These are phyloP conservation scores for Fusarium sp. DNA, from an alignment of 2,329 filamentous ascomycete species.

Conservation along the genomic window DNA sequence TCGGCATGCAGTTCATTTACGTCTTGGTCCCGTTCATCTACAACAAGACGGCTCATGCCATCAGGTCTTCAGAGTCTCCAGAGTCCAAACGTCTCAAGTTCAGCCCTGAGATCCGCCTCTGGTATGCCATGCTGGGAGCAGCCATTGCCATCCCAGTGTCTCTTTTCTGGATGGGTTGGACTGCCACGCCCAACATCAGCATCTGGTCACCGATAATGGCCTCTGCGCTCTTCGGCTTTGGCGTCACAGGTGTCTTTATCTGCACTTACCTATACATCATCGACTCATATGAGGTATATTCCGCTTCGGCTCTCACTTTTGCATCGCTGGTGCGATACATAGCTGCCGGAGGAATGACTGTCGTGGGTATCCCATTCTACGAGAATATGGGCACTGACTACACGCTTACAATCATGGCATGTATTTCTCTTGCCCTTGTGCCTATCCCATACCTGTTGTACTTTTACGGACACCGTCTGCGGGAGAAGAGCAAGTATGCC, in stretches of 20 bases:
- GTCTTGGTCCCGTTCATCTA: conserved; percentile 48
- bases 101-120: conserved; percentile 65
- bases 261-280: conserved; percentile 68
- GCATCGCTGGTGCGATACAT: not conserved
- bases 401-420: conserved; percentile 1
- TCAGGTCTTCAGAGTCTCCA: conserved; percentile 30
- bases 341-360: not conserved
- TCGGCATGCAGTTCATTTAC: conserved; percentile 51
- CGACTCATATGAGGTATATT: conserved; percentile 65
- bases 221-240: conserved; percentile 64
- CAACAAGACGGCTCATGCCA: conserved; percentile 47
- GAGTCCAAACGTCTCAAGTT: conserved; percentile 54
- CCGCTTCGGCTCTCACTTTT: conserved; percentile 45
- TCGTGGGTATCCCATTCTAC: not conserved
- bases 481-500: conserved; percentile 43
- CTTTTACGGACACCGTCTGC: not conserved
- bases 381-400: not conserved
- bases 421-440: not conserved
- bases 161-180: conserved; percentile 71
- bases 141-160: conserved; percentile 61
- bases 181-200: conserved; percentile 55
- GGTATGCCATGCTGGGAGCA: conserved; percentile 61
- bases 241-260: conserved; percentile 62
- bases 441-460: not conserved
- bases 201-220: conserved; percentile 63